Percentiles rank a stretch among this genome's conserved stretches.
Evolutionary conservation across 176 grass and related monocot genomes (phyloP).

Genomic region (Cocos nucifera): DNA sequence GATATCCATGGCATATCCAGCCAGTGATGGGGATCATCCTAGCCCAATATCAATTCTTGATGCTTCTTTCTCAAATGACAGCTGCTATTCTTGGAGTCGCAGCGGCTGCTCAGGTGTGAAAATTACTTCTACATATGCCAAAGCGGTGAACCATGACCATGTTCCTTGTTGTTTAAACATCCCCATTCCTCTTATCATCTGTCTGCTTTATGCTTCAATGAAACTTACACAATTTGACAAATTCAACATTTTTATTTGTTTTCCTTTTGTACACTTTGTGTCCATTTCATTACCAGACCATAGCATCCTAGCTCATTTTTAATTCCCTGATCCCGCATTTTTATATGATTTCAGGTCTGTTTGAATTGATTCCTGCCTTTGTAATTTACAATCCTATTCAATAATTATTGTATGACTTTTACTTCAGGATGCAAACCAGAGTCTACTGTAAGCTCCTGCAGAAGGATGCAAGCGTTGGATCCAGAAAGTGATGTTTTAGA

Average conservation of each 20-base stretch:
- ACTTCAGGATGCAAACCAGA: slow-evolving; percentile 13
- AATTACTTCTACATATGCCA: not conserved
- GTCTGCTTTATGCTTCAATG: no score
- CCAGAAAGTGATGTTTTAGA: not conserved
- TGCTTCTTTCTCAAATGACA: slow-evolving; percentile 34
- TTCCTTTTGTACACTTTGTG: no score
- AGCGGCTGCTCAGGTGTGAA: slow-evolving; percentile 30
- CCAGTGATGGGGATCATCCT: slow-evolving; percentile 14
- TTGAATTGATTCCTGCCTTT: not conserved
- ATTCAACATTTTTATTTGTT: no score
- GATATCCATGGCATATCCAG: slow-evolving; percentile 13
- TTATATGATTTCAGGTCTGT: not conserved
- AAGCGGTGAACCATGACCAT: no score
- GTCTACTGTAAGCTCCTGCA: not conserved
- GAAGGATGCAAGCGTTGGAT: slow-evolving; percentile 5
- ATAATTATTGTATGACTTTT: not conserved
- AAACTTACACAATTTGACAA: no score
- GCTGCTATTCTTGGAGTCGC: slow-evolving; percentile 20
- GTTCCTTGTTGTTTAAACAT: no score
- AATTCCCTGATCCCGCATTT: no score
- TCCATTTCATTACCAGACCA: no score
- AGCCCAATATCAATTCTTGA: slow-evolving; percentile 28
- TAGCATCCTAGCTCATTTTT: no score
- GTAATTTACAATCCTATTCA: not conserved
- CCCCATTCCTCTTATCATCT: no score